These are phyloP conservation scores for Colletotrichum sp. DNA, from an alignment of 2,329 filamentous ascomycete species.

Conservation along the genomic window DNA sequence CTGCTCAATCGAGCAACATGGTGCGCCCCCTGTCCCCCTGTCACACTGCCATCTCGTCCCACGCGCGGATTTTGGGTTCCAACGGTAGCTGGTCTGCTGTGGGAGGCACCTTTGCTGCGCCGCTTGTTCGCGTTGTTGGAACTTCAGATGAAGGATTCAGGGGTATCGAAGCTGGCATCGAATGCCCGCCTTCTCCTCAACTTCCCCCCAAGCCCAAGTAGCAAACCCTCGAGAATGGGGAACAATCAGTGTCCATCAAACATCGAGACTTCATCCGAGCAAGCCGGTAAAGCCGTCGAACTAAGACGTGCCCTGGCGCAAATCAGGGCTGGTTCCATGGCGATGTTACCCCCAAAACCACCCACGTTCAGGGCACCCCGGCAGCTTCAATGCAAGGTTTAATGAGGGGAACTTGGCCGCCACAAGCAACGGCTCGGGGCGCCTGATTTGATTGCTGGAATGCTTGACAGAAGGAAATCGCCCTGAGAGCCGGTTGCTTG, in stretches of 20 bases:
- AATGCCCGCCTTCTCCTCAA: not conserved
- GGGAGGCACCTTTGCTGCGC: too few relatives aligned
- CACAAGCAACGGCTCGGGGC: not conserved
- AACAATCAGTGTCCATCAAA: not conserved
- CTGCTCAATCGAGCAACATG: not conserved
- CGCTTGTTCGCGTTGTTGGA: not conserved
- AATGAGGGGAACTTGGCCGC: not conserved
- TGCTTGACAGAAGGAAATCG: slow-evolving; percentile 1
- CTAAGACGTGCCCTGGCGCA: not conserved
- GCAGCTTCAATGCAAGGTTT: slow-evolving; percentile 1
- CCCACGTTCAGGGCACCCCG: not conserved
- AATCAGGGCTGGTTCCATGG: slow-evolving; percentile 1
- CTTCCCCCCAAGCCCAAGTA: not conserved
- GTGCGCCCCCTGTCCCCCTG: not conserved
- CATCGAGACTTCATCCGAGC: not conserved
- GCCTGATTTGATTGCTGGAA: not conserved
- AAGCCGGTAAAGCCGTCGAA: not conserved
- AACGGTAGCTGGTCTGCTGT: not conserved
- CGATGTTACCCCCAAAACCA: not conserved
- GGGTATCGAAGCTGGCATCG: not conserved
- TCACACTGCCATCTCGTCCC: not conserved
- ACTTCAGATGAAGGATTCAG: not conserved
- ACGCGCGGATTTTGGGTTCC: not conserved
- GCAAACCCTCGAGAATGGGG: rapidly evolving
- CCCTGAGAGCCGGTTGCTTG: not conserved